Evolutionary conservation across 495 filamentous ascomycete species (phyloP).

Genomic region (Penicillium steckii): DNA sequence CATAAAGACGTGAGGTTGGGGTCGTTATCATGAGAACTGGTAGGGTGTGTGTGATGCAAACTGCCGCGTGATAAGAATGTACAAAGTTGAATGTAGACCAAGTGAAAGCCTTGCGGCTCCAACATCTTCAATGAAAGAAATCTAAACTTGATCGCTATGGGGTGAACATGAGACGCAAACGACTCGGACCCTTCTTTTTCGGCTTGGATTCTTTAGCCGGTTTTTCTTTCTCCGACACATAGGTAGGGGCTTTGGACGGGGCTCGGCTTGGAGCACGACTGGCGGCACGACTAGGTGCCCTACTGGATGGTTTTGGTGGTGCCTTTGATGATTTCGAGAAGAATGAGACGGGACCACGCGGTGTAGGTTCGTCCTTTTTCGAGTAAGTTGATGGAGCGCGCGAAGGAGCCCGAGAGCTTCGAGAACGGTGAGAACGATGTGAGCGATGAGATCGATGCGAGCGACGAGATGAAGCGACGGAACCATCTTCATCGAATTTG

Average conservation of each 20-base stretch:
- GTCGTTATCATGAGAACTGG: slow-evolving; percentile 8
- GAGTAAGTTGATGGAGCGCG: slow-evolving; percentile 13
- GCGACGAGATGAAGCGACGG: slow-evolving; percentile 37
- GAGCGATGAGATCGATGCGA: slow-evolving; percentile 37
- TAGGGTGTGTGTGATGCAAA: neutral
- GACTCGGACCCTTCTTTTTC: slow-evolving; percentile 41
- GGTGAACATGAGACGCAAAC: slow-evolving; percentile 45
- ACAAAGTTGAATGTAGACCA: neutral
- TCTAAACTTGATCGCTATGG: slow-evolving; percentile 18
- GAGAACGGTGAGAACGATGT: slow-evolving; percentile 38
- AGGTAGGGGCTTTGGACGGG: slow-evolving; percentile 19
- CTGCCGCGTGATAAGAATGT: slow-evolving; percentile 1
- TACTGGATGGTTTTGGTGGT: slow-evolving; percentile 17
- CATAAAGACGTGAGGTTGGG: neutral
- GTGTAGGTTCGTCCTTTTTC: slow-evolving; percentile 16
- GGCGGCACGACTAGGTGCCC: neutral
- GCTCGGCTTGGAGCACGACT: slow-evolving; percentile 6
- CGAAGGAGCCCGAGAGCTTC: slow-evolving; percentile 16
- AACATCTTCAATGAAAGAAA: neutral
- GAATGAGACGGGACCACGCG: slow-evolving; percentile 15
- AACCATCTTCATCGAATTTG: slow-evolving; percentile 39
- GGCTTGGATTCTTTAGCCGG: slow-evolving; percentile 37
- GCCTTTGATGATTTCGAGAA: slow-evolving; percentile 24
- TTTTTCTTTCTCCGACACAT: slow-evolving; percentile 31
- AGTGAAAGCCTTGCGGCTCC: neutral